Base-by-base conservation (phyloP, 1,284 basidiomycete species). In the Melampsora occidentalis region DNA sequence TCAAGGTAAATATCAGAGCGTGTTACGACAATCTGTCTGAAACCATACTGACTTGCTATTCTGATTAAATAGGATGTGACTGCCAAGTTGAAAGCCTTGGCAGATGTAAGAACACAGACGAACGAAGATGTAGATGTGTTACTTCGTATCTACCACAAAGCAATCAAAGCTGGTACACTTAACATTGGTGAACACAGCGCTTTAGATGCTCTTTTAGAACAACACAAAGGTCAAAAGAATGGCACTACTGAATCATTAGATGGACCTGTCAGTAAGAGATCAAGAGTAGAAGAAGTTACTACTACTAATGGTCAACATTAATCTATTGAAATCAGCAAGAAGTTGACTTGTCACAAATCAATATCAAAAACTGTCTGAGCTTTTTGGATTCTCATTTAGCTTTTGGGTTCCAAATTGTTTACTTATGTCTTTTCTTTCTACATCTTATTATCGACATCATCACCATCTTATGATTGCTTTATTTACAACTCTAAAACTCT, bases 41-140 rank as follows among this genome's bases (percentile, higher is more conserved):
- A 46, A n/a, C 28, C 31, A 42, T 64, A 42, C n/a, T 51, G 51
- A 69, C 49, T 69, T 39, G 22, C 16, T 57, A 39, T 14, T 51
- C 16, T 51, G 48, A 18, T 25, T 57, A 10, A 18, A 20, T 53
- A 99, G 90, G 95, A 98, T 81, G 95, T 94, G 53, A 99, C 97
- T 1, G 90, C 91, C 84, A 98, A 97, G 89, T 98, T 99, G 88
- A 99, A 99, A 90, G 93, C 97, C 85, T 90, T 99, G 77, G 97
- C 97, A 25, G 97, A 99, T 82, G 93, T 99, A 72, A 90, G 93
- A 80, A 97, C 95, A 39, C 97, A 99, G 85, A 93, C 92, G 28
- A 98, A 99, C 91, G 96, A 99, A 83, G 96, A 99, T 83, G 97
- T 99, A 78, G 97, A 99, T 84, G 92, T 92, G 53, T 90, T 99